Base-by-base conservation (phyloP, 345 rosid genomes). In the Citrus reticulata region DNA sequence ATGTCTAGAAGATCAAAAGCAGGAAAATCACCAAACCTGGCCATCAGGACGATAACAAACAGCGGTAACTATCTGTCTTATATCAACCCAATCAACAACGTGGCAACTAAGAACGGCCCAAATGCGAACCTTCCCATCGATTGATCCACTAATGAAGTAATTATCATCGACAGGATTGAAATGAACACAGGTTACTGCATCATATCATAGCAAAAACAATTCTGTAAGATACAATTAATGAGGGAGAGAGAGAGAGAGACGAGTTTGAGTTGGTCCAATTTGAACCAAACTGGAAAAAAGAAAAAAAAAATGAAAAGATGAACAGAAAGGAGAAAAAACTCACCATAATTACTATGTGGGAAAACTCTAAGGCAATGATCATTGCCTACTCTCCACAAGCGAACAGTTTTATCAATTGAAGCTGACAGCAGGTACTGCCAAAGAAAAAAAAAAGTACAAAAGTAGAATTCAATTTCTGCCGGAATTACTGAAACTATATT, bases 41-140 rank as follows among this genome's bases (percentile, higher is more conserved):
- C 98, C 98, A 81, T 94, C 91, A 2, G 95, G 97, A n/a, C 86
- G 91, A 76, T 91, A 94, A 82, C 97, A 91, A 75, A 91, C 94
- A 59, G 98, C 94, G 70, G 95, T 91, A 46, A 94, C 93, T 39
- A 94, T 87, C 68, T 88, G 94, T 82, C 91, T 84, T 63, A 81
- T 75, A 70, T 92, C 95, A 2, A 87, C 89, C 98, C 98, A 94
- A 62, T 94, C 98, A 73, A 90, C 89, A 77, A 94, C 98, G 68
- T 90, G 91, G 85, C 90, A 85, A 32, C 82, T 78, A 79, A 88
- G 79, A 81, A 85, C 75, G 59, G 88, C 88, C 98, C 98, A 94
- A 40, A 92, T 91, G 51, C 98, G 93, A 74, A 94, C 86, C 88
- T 91, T 94, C 60, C 97, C 97, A 68, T 94, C 98, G 79, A 94